These are phyloP conservation scores for Jatropha curcas DNA, from an alignment of 345 rosid genomes.

Conservation along the genomic window DNA sequence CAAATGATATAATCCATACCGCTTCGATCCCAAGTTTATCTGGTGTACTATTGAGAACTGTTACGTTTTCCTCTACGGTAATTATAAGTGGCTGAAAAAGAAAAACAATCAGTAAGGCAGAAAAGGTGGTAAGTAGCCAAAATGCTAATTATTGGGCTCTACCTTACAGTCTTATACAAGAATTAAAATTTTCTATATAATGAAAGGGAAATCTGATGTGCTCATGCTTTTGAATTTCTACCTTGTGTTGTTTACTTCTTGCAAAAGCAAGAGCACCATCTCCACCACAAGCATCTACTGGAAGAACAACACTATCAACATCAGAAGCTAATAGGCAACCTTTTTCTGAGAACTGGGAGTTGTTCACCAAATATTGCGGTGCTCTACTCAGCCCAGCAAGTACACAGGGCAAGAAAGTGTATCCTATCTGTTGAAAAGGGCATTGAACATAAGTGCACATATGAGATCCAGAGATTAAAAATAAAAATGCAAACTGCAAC, in stretches of 20 bases:
- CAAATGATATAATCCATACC: conserved; percentile 35
- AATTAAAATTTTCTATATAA: neutral
- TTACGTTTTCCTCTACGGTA: conserved; percentile 63
- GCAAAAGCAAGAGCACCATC: conserved; percentile 64
- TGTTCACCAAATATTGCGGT: conserved; percentile 46
- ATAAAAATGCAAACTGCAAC: conserved; percentile 2
- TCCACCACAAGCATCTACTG: conserved; percentile 58
- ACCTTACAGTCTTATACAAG: neutral
- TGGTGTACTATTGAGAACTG: conserved; percentile 54
- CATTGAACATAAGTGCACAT: neutral
- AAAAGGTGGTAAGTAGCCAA: neutral
- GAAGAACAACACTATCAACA: conserved; percentile 61
- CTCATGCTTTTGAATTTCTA: conserved; percentile 4
- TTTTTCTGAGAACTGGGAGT: conserved; percentile 28
- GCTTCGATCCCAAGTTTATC: conserved; percentile 53
- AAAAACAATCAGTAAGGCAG: neutral
- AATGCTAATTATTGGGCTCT: neutral
- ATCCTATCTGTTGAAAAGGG: conserved; percentile 41
- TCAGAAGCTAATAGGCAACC: conserved; percentile 45
- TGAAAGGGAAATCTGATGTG: neutral
- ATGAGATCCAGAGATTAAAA: neutral
- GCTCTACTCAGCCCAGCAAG: conserved; percentile 63
- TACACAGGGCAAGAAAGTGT: conserved; percentile 63
- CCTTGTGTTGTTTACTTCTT: conserved; percentile 42
- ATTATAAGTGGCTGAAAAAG: conserved; percentile 48